Percentiles rank a stretch among this genome's conserved stretches.
These are phyloP conservation scores for Sclerotiophoma versabilis DNA, from an alignment of 2,329 filamentous ascomycete genomes.

Conservation along the genomic window DNA sequence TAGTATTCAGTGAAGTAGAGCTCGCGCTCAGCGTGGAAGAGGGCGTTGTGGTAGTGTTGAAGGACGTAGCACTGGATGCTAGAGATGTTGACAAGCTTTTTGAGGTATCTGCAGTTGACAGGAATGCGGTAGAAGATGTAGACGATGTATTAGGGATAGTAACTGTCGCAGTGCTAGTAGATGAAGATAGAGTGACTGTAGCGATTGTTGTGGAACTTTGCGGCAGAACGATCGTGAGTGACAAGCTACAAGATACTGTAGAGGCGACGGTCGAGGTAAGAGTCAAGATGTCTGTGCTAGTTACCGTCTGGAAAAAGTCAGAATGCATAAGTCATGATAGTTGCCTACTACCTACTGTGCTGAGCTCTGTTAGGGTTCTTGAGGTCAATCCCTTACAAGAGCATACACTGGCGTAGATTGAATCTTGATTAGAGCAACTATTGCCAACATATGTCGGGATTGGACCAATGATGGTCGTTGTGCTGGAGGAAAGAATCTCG, in stretches of 20 bases:
- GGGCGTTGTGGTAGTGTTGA: background rate
- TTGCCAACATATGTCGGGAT: conserved; percentile 34
- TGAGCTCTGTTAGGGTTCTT: conserved; percentile 22
- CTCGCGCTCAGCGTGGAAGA: background rate
- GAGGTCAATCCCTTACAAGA: conserved; percentile 31
- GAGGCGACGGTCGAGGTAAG: background rate
- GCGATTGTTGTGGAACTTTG: background rate
- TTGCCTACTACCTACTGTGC: conserved; percentile 26
- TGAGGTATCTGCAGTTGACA: background rate
- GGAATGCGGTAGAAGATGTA: background rate
- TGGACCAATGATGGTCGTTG: conserved; percentile 25
- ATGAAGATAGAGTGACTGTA: background rate
- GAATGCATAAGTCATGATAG: background rate
- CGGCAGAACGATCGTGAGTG: conserved; percentile 17
- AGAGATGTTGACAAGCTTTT: background rate
- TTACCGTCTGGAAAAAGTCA: conserved; percentile 22
- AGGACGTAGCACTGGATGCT: background rate
- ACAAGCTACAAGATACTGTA: conserved; percentile 15
- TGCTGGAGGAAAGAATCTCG: background rate
- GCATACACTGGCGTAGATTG: conserved; percentile 37
- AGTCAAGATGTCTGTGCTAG: conserved; percentile 11
- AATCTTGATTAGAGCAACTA: conserved; percentile 17
- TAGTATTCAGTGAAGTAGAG: background rate
- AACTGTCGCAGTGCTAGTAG: conserved; percentile 1
- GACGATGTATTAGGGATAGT: background rate